Conservation (phyloP, 2,329 filamentous ascomycete species). For the Pseudogymnoascus sp. region DNA sequence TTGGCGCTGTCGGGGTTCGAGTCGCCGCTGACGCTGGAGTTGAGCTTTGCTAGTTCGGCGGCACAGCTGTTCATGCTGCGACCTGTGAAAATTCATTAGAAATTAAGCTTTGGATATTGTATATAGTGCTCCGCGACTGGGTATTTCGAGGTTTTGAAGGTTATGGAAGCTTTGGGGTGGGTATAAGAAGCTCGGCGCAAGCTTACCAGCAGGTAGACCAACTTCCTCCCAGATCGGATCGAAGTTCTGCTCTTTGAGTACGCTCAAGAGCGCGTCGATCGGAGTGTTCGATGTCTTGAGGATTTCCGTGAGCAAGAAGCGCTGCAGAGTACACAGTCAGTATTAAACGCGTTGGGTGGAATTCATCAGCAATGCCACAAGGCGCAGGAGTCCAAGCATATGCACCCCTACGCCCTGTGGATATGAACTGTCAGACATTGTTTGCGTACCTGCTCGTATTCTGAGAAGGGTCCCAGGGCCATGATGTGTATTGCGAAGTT, state of each 20-base stretch:
- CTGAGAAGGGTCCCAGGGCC: constrained; percentile 9
- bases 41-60: background rate
- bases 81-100: background rate
- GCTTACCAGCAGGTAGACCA: constrained; percentile 36
- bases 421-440: background rate
- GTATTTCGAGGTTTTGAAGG: background rate
- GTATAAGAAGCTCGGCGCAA: background rate
- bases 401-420: background rate
- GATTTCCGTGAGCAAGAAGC: constrained; percentile 38
- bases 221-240: constrained; percentile 39
- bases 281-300: constrained; percentile 36
- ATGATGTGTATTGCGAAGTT: constrained; percentile 8
- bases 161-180: background rate
- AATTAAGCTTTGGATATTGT: background rate
- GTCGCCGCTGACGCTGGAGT: background rate
- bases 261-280: constrained; percentile 33
- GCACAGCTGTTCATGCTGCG: background rate
- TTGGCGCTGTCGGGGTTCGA: background rate
- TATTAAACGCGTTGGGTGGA: background rate
- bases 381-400: background rate
- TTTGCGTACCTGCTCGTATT: constrained; percentile 16
- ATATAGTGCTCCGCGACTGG: background rate
- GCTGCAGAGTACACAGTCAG: constrained; percentile 10
- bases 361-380: background rate
- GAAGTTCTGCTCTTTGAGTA: constrained; percentile 34